These are phyloP conservation scores for Saksenaea oblongispora DNA, from an alignment of 371 early-diverging fungal species.

Conservation along the genomic window DNA sequence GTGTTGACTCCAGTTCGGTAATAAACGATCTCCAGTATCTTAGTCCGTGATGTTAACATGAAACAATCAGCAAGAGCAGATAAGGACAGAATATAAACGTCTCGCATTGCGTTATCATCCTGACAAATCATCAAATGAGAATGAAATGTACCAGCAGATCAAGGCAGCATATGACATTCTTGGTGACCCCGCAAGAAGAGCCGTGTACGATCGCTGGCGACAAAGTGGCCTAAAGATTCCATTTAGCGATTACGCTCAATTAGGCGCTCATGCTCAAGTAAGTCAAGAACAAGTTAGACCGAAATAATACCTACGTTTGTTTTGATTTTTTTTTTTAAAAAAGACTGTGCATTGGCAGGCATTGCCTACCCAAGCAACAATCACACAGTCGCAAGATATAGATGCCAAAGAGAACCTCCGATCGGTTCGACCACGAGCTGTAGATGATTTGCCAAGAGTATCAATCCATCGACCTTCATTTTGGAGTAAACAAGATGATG, in stretches of 20 bases:
- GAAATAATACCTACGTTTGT: neutral
- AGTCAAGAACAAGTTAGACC: neutral
- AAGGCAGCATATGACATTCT: slow-evolving; percentile 35
- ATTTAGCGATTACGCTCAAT: slow-evolving; percentile 29
- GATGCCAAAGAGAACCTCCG: neutral
- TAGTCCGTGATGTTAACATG: neutral
- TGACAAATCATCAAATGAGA: neutral
- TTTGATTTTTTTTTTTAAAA: slow-evolving; percentile 1
- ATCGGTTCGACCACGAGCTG: slow-evolving; percentile 11
- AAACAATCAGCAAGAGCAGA: slow-evolving; percentile 8
- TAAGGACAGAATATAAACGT: slow-evolving; percentile 11
- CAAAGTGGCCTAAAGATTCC: slow-evolving; percentile 28
- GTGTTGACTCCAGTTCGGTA: slow-evolving; percentile 9
- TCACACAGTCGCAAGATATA: slow-evolving; percentile 14
- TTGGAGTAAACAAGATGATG: slow-evolving; percentile 16
- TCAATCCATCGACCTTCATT: slow-evolving; percentile 16
- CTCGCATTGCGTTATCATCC: slow-evolving; percentile 10
- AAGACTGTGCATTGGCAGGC: slow-evolving; percentile 44
- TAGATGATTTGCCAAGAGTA: slow-evolving; percentile 14
- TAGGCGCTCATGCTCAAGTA: slow-evolving; percentile 36
- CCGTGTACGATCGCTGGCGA: slow-evolving; percentile 39
- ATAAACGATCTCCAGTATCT: neutral
- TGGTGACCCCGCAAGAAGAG: slow-evolving; percentile 24
- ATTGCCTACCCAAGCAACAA: slow-evolving; percentile 21
- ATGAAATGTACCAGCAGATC: slow-evolving; percentile 19